phyloP scores from a whole-genome alignment of 768 basidiomycete species.

The Phlebiopsis gigantea region DNA sequence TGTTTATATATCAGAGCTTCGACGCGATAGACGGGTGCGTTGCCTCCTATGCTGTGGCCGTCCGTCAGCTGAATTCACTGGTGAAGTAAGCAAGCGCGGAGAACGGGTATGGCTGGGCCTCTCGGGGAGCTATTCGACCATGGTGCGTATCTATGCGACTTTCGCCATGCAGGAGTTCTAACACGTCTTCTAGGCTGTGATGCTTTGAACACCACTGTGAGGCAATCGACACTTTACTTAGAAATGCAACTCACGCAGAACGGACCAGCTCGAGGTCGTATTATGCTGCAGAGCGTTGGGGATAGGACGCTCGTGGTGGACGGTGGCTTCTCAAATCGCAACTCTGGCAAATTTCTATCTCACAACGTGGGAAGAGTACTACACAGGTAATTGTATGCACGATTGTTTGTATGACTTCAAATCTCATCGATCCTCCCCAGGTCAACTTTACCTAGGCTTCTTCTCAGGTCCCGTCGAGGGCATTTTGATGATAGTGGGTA shows the following conservation, averaged over 20 bases:
- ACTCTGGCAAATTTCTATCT: slow-evolving; percentile 69
- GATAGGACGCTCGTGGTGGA: slow-evolving; percentile 96
- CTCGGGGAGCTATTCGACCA: slow-evolving; percentile 99
- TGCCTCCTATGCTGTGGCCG: no score
- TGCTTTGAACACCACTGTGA: slow-evolving; percentile 90
- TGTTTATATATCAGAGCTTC: slow-evolving; percentile 89
- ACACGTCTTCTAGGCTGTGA: slow-evolving; percentile 59
- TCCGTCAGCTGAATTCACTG: no score
- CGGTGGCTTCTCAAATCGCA: slow-evolving; percentile 75
- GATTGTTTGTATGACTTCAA: neutral
- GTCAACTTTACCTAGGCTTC: slow-evolving; percentile 84
- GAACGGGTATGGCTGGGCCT: slow-evolving; percentile 97
- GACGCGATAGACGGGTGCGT: slow-evolving; percentile 86
- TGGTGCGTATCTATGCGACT: slow-evolving; percentile 40
- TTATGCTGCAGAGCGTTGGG: slow-evolving; percentile 82
- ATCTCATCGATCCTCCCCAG: slow-evolving; percentile 29
- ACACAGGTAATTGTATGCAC: slow-evolving; percentile 53
- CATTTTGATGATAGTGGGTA: slow-evolving; percentile 75
- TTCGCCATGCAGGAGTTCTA: neutral
- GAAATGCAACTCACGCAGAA: no score
- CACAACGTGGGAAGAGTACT: slow-evolving; percentile 79
- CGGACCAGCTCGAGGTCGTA: slow-evolving; percentile 81
- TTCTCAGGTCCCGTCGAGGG: slow-evolving; percentile 98
- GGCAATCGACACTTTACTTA: no score
- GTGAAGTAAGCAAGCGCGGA: slow-evolving; percentile 84